Percentiles rank a stretch among this genome's conserved stretches.
Evolutionary conservation across 2,329 filamentous ascomycete genomes (phyloP).

Genomic region (Ophiosphaerella narmari): DNA sequence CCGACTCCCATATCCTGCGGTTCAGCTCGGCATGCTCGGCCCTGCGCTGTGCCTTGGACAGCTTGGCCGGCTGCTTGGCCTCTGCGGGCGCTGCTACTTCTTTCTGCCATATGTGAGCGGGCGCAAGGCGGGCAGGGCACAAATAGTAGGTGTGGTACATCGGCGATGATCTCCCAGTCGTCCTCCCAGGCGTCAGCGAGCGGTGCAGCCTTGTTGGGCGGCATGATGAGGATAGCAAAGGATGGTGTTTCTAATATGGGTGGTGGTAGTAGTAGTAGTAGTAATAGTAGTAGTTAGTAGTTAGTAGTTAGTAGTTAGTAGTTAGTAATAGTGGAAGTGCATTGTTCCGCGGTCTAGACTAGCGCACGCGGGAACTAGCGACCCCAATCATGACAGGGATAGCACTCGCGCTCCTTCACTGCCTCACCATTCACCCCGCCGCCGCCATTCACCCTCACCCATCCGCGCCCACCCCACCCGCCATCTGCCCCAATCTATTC

Average conservation of each 20-base stretch:
- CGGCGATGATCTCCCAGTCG: constrained; percentile 83
- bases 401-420: neutral
- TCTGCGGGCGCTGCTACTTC: constrained; percentile 45
- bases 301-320: neutral
- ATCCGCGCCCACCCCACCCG: too few species aligned
- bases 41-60: constrained; percentile 76
- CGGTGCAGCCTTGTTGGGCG: constrained; percentile 46
- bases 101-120: constrained; percentile 36
- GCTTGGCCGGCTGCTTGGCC: constrained; percentile 50
- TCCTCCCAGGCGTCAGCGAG: constrained; percentile 78
- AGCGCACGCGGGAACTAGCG: neutral
- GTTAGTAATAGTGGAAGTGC: too few species aligned
- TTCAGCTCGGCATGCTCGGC: constrained; percentile 84
- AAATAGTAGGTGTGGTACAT: constrained; percentile 54
- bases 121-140: constrained; percentile 4
- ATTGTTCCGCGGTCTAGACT: neutral
- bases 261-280: neutral
- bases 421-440: neutral
- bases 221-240: constrained; percentile 14
- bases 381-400: neutral
- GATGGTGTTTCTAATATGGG: neutral
- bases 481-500: neutral
- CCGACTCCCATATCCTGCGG: constrained; percentile 84
- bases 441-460: too few species aligned
- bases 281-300: too few species aligned